Evolutionary conservation across 1,139 yeast genomes (phyloP), one percentile per base, ranked within the genome.

Genomic region (Entelexis paramagnoliae): DNA sequence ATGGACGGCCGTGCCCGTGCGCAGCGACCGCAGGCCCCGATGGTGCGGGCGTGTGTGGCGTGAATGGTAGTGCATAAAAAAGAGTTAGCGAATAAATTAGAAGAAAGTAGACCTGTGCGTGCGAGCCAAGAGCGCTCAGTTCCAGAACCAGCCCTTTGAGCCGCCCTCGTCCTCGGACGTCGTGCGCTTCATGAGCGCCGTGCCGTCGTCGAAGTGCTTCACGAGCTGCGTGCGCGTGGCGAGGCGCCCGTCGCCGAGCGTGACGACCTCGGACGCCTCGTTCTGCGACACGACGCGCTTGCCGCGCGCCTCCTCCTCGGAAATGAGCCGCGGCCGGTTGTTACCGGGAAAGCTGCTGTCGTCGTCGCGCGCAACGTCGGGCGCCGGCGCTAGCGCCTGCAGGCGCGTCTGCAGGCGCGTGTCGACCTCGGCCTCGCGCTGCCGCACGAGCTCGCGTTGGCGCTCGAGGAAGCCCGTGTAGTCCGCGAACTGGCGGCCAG

Each of bases 391-490:
- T 20, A 28, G 29, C 39, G 16, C 24, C 43, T 43, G 32, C 49
- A 22, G 44, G 43, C 32, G 41, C 20, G 24, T 32, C 34, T 32
- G 33, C 14, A 34, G 35, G 13, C 34, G 20, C 32, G 22, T 29
- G 19, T 20, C 35, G 20, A 26, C 42, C 26, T 24, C 46, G 39
- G 35, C 46, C 34, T 39, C 42, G 38, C 48, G 46, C 46, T 28
- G 48, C 55, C 56, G 59, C 49, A 59, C 58, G 79, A 81, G 78
- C 32, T 68, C 66, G n/a, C 72, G 66, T 60, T 76, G 78, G 91
- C 93, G 86, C 51, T 76, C 76, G 66, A 87, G 69, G 59, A 75
- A 77, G 41, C 79, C 84, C 30, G 79, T 79, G 64, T 77, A 81
- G 52, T 77, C 83, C 32, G 72, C 71, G 70, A 86, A 87, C 64